These are phyloP conservation scores for Aspergillus fructus DNA, from an alignment of 2,329 filamentous ascomycete genomes.

Conservation along the genomic window DNA sequence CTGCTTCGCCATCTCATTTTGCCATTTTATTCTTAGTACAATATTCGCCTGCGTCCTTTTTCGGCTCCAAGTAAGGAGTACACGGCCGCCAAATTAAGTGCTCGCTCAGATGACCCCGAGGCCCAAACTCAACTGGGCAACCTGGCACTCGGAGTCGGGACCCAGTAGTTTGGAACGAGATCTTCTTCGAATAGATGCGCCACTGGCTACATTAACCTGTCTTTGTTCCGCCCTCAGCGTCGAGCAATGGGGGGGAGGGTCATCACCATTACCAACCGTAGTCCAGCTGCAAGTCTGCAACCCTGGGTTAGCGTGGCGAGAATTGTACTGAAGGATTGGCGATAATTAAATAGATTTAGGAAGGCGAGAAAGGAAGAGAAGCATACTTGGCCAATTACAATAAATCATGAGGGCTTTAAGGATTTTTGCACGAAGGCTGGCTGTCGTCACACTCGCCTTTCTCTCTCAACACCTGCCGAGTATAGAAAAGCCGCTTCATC, in stretches of 20 bases:
- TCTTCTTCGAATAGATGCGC: conserved; percentile 17
- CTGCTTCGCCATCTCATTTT: background rate
- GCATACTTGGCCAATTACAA: background rate
- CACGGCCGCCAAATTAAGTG: conserved; percentile 1
- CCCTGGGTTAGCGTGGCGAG: conserved; percentile 29
- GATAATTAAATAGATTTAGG: background rate
- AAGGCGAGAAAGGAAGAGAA: background rate
- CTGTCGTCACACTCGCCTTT: background rate
- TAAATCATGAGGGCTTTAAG: background rate
- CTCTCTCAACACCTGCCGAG: conserved; percentile 7
- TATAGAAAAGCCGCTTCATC: conserved; percentile 9
- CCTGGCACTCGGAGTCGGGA: conserved; percentile 26
- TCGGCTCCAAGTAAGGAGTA: conserved; percentile 9
- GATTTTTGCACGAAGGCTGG: background rate
- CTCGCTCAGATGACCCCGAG: background rate
- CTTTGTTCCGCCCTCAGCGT: conserved; percentile 7
- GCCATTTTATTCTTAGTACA: background rate
- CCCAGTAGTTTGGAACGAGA: conserved; percentile 25
- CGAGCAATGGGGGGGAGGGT: background rate
- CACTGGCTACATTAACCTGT: conserved; percentile 17
- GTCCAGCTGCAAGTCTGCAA: conserved; percentile 30
- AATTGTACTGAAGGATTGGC: background rate
- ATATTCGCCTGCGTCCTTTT: background rate
- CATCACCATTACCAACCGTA: background rate
- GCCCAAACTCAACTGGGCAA: conserved; percentile 17